These are phyloP conservation scores for Xanthoconium stramineum DNA, from an alignment of 768 basidiomycete species.

Conservation along the genomic window DNA sequence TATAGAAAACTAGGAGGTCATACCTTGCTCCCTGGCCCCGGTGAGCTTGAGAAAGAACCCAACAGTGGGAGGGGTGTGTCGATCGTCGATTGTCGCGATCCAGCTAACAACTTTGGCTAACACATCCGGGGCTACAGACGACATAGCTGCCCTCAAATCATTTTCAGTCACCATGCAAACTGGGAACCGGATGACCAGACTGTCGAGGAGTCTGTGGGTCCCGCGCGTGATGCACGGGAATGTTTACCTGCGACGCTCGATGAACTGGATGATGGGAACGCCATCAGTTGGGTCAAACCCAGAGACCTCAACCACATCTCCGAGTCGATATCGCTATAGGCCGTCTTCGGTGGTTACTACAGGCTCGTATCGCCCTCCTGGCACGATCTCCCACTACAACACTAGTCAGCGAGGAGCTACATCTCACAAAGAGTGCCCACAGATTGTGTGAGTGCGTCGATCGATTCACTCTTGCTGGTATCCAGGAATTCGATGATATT, in stretches of 20 bases:
- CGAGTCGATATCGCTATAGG: constrained; percentile 22
- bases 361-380: constrained; percentile 12
- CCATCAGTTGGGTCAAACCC: constrained; percentile 18
- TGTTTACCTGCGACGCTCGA: constrained; percentile 7
- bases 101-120: constrained; percentile 1
- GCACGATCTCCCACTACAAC: constrained; percentile 16
- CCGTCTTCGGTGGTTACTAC: constrained; percentile 17
- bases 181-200: constrained; percentile 6
- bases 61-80: not conserved
- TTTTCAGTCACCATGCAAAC: constrained; percentile 6
- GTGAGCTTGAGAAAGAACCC: constrained; percentile 13
- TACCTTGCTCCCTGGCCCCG: not conserved
- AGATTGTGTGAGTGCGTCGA: not conserved
- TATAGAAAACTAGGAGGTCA: not conserved
- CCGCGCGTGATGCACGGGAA: not conserved
- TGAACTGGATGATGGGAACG: constrained; percentile 14
- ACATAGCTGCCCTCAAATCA: constrained; percentile 7
- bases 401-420: not conserved
- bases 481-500: constrained; percentile 18
- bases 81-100: constrained; percentile 5
- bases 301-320: constrained; percentile 19
- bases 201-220: not conserved
- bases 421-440: not conserved
- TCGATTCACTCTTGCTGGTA: not conserved
- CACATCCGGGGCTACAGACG: not conserved